Percentiles rank a stretch among this genome's conserved stretches.
These are phyloP conservation scores for Aechmea fasciata DNA, from an alignment of 176 grass and related monocot species.

Conservation along the genomic window DNA sequence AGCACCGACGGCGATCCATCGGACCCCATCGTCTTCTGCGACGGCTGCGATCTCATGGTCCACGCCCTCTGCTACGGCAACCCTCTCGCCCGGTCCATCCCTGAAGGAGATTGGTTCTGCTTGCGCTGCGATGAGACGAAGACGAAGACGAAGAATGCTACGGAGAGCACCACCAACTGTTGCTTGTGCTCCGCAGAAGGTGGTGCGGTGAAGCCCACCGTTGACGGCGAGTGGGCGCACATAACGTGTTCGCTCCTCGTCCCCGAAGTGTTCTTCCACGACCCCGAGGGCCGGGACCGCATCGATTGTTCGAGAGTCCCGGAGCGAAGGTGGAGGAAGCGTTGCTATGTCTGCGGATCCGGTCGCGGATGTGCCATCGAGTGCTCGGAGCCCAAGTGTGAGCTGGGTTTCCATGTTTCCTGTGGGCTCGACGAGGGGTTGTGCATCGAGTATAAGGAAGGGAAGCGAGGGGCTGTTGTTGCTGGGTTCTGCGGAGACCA, in stretches of 20 bases:
- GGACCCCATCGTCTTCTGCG: constrained; percentile 94
- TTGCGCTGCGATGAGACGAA: constrained; percentile 23
- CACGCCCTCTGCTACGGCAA: constrained; percentile 83
- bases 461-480: constrained; percentile 47
- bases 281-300: constrained; percentile 61
- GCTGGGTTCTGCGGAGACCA: constrained; percentile 81
- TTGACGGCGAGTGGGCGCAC: constrained; percentile 60
- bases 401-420: constrained; percentile 69
- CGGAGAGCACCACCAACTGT: constrained; percentile 21
- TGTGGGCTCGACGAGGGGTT: constrained; percentile 55
- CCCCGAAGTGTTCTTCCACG: constrained; percentile 87
- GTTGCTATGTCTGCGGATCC: constrained; percentile 62
- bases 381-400: constrained; percentile 78
- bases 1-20: constrained; percentile 81
- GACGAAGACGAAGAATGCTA: constrained; percentile 4
- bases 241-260: constrained; percentile 74
- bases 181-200: constrained; percentile 58
- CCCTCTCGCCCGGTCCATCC: constrained; percentile 49
- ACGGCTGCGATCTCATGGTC: constrained; percentile 90
- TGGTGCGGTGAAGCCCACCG: constrained; percentile 69
- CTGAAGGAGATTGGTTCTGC: constrained; percentile 95
- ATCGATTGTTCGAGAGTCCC: constrained; percentile 75
- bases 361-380: constrained; percentile 51
- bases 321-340: constrained; percentile 28
- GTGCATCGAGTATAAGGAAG: constrained; percentile 65